These are phyloP conservation scores for Tuber aestivum DNA, from an alignment of 495 filamentous ascomycete genomes.

Conservation along the genomic window DNA sequence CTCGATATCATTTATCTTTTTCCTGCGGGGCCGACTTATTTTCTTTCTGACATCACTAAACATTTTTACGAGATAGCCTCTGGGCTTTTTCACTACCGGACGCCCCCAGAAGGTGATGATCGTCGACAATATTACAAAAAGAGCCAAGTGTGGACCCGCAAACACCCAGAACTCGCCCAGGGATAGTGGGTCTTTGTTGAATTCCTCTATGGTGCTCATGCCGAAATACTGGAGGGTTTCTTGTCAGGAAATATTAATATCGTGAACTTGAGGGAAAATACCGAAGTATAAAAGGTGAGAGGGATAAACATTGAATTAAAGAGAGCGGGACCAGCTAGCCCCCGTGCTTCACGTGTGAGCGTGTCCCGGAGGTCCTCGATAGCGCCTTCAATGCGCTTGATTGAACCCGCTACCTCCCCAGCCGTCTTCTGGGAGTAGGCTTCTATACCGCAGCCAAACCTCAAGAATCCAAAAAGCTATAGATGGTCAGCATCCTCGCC, in stretches of 20 bases:
- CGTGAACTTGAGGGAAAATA: not conserved
- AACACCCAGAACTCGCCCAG: not conserved
- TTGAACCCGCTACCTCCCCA: too few species aligned
- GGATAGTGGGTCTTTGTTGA: not conserved
- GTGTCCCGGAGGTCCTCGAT: too few species aligned
- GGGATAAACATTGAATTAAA: not conserved
- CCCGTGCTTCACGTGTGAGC: not conserved
- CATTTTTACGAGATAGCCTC: fast-evolving
- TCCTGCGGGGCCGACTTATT: not conserved
- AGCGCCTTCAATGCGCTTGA: too few species aligned
- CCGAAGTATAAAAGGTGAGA: not conserved
- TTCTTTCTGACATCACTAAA: not conserved
- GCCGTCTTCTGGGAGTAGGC: too few species aligned
- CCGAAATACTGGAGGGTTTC: not conserved
- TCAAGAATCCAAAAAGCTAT: not conserved
- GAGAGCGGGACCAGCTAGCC: not conserved
- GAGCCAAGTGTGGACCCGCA: too few species aligned
- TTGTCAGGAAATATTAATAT: not conserved
- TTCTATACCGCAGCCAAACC: too few species aligned
- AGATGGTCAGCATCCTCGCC: not conserved
- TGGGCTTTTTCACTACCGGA: fast-evolving
- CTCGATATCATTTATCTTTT: not conserved
- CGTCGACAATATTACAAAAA: not conserved
- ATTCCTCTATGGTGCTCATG: not conserved
- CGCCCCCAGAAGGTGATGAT: not conserved